phyloP scores from a whole-genome alignment of 805 yeast species.

The Candida ovalis region DNA sequence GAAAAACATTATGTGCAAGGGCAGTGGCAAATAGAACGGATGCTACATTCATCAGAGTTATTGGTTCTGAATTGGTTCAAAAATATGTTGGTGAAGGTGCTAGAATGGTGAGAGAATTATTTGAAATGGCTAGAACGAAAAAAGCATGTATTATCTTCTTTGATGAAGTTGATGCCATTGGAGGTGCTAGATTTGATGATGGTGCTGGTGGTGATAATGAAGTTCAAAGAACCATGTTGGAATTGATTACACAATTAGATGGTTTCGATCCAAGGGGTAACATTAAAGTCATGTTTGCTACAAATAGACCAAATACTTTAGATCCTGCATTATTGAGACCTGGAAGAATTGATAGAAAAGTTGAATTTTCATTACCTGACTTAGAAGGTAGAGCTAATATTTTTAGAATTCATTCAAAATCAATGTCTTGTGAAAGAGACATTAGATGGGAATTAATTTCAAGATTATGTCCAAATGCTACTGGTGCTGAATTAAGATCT shows the following conservation, averaged over 20 bases:
- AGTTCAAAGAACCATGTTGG: slow-evolving; percentile 98
- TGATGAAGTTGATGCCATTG: slow-evolving; percentile 98
- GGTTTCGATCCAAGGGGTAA: slow-evolving; percentile 99
- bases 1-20: slow-evolving; percentile 96
- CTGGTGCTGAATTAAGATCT: slow-evolving; percentile 98
- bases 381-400: slow-evolving; percentile 97
- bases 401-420: slow-evolving; percentile 93
- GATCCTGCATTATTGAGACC: slow-evolving; percentile 98
- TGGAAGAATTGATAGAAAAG: slow-evolving; percentile 98
- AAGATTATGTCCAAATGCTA: slow-evolving; percentile 94
- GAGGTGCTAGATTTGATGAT: slow-evolving; percentile 99
- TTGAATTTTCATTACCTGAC: slow-evolving; percentile 94
- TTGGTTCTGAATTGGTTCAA: slow-evolving; percentile 97
- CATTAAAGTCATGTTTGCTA: slow-evolving; percentile 98
- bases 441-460: slow-evolving; percentile 99
- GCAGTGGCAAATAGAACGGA: slow-evolving; percentile 99
- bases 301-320: slow-evolving; percentile 95
- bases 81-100: slow-evolving; percentile 99
- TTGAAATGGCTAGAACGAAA: slow-evolving; percentile 98
- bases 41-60: slow-evolving; percentile 96
- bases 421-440: slow-evolving; percentile 96
- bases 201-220: slow-evolving; percentile 99
- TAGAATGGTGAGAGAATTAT: slow-evolving; percentile 96
- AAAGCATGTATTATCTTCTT: slow-evolving; percentile 97
- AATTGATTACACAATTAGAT: slow-evolving; percentile 93